Base-by-base conservation (phyloP, 176 grass and related monocot genomes). In the Rhynchospora breviuscula region DNA sequence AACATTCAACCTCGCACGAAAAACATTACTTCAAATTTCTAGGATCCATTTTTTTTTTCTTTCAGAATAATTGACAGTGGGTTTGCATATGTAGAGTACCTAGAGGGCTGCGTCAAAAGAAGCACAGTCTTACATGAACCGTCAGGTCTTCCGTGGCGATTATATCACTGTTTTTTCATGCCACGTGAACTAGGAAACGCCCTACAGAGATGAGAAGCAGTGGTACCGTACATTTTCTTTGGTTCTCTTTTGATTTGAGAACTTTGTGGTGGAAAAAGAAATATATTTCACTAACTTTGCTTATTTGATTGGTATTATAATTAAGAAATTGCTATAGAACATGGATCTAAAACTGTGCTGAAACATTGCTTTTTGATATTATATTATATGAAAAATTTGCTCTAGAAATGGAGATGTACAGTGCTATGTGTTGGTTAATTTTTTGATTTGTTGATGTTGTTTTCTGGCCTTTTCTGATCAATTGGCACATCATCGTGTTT, bases 51-150 rank as follows among this genome's bases (percentile, higher is more conserved):
- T 29, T 29, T 29, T 29, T 29, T 29, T 29, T 29, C 26, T 29
- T 29, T 29, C 1, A 29, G 26, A 29, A 29, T 29, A 29, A 29
- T 29, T 29, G 26, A 29, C 1, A 29, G 95, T 49, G 95, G 95
- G 15, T 98, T 98, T 89, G 95, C 89, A 13, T 98, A 95, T 67
- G 92, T 98, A 74, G 91, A 98, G 79, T 98, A 93, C 77, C 86
- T 98, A 78, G 95, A 98, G 18, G 64, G 95, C 95, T 33, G 92
- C 95, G 29, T 93, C 92, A 33, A n/a, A n/a, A n/a, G 92, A 98
- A 84, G 95, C 95, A 25, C 95, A 98, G 63, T 95, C 93, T 88
- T 93, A 95, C 86, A 98, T 98, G 95, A 98, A 98, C 80, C 88
- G 89, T 69, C 93, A 98, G 83, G 82, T 98, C 18, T 90, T 95